phyloP scores from a whole-genome alignment of 805 yeast genomes.

The Candida corydali region DNA sequence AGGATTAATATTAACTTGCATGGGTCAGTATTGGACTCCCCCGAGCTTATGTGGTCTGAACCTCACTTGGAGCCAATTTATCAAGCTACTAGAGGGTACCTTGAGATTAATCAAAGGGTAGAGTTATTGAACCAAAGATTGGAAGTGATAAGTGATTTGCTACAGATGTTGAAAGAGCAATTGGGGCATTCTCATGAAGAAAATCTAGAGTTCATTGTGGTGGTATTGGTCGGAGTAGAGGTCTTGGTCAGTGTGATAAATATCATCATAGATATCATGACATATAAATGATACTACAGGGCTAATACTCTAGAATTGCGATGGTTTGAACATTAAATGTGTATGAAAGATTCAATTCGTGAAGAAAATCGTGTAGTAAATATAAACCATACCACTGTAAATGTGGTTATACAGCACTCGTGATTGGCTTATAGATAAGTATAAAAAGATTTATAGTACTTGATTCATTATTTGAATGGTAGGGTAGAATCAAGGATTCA shows the following conservation, averaged over 20 bases:
- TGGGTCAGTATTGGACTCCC: conserved; percentile 89
- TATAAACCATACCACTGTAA: no score
- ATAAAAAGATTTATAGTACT: no score
- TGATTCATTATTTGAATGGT: no score
- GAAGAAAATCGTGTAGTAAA: no score
- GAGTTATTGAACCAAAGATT: conserved; percentile 83
- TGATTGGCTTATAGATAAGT: no score
- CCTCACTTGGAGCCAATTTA: conserved; percentile 97
- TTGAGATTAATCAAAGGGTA: conserved; percentile 93
- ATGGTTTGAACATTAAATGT: not conserved
- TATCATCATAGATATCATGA: conserved; percentile 57
- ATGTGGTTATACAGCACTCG: no score
- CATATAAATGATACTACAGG: conserved; percentile 22
- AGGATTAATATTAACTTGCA: conserved; percentile 78
- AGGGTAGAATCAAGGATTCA: no score
- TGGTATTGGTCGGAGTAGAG: conserved; percentile 86
- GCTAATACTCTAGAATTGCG: not conserved
- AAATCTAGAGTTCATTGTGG: conserved; percentile 85
- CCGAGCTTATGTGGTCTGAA: conserved; percentile 98
- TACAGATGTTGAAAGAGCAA: conserved; percentile 96
- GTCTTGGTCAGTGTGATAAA: conserved; percentile 84
- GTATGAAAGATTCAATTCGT: no score
- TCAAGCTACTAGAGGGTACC: conserved; percentile 92
- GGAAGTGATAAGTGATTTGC: conserved; percentile 87
- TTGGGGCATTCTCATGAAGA: conserved; percentile 92